A percentile compares a stretch with the other conserved stretches of the same genome.
Conservation (phyloP, 2,329 filamentous ascomycete species). For the Fusarium sp. region DNA sequence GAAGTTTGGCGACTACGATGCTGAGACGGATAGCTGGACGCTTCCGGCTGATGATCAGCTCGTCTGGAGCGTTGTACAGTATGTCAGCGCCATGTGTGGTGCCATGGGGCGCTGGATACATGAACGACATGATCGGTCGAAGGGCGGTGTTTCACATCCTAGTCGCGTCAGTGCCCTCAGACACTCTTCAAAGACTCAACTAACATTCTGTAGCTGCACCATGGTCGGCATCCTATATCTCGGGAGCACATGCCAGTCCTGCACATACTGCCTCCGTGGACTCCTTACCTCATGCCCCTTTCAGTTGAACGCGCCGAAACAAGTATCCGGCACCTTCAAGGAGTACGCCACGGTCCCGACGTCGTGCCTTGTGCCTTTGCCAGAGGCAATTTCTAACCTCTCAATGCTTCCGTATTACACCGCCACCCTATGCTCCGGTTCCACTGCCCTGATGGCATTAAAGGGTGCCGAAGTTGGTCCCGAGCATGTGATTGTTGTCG, state of each 20-base stretch:
- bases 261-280: background rate
- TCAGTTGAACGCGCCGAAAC: background rate
- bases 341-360: background rate
- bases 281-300: background rate
- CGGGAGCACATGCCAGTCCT: background rate
- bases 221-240: background rate
- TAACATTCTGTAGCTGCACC: background rate
- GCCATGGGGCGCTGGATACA: background rate
- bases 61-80: background rate
- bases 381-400: background rate
- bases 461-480: background rate
- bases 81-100: background rate
- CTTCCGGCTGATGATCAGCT: background rate
- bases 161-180: background rate
- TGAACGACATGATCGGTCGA: background rate
- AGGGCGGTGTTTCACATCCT: background rate
- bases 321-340: background rate
- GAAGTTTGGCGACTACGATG: background rate
- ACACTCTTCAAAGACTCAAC: background rate
- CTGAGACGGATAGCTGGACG: background rate
- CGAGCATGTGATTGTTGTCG: background rate
- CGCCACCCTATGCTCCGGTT: background rate
- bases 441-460: background rate
- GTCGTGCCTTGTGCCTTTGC: background rate
- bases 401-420: background rate